Evolutionary conservation across 2,329 filamentous ascomycete genomes (phyloP).

Genomic region (Penicillium sp.): DNA sequence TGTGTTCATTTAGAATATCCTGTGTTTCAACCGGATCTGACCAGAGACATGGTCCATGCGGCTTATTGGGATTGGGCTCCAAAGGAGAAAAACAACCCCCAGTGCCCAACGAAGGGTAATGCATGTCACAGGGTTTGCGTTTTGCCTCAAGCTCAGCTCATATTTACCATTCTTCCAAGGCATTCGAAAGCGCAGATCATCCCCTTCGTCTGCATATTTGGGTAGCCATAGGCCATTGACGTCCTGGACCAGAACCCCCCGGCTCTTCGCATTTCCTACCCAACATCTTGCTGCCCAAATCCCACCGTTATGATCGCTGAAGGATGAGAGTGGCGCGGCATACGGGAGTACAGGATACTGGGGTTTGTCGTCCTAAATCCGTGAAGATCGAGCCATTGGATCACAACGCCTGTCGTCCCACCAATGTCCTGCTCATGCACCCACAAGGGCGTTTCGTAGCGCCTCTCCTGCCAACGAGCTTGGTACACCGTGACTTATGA

Average conservation of each 20-base stretch:
- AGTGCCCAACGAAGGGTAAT: constrained; percentile 12
- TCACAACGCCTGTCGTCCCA: constrained; percentile 8
- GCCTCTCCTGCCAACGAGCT: constrained; percentile 11
- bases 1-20: neutral
- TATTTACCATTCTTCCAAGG: constrained; percentile 9
- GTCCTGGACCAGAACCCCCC: constrained; percentile 9
- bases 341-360: neutral
- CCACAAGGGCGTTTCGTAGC: constrained; percentile 14
- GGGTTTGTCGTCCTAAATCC: neutral
- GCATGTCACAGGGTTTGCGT: constrained; percentile 14
- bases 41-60: constrained; percentile 24
- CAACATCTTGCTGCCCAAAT: constrained; percentile 26
- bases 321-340: constrained; percentile 12
- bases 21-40: neutral
- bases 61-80: constrained; percentile 23
- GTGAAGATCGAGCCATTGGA: constrained; percentile 17
- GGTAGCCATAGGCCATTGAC: constrained; percentile 16
- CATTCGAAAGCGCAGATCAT: constrained; percentile 19
- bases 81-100: constrained; percentile 13
- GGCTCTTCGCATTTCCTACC: constrained; percentile 19
- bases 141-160: constrained; percentile 18
- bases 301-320: constrained; percentile 7
- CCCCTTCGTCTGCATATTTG: constrained; percentile 7
- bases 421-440: constrained; percentile 10
- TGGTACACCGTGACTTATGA: constrained; percentile 11